Base-by-base conservation (phyloP, 2,329 filamentous ascomycete genomes). In the Claviceps fusiformis region DNA sequence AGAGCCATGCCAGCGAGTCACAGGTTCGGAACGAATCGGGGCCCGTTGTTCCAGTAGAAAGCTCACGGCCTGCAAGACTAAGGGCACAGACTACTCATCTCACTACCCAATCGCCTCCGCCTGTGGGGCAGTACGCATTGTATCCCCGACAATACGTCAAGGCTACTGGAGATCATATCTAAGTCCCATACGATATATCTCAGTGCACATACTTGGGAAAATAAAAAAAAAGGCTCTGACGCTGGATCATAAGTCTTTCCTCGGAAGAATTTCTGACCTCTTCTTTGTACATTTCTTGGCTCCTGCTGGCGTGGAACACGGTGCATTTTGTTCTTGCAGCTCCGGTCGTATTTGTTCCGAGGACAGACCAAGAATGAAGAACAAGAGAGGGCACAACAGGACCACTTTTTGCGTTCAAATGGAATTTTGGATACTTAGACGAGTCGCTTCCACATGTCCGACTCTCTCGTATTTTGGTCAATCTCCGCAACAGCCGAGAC, bases 41-140 rank as follows among this genome's bases (percentile, higher is more conserved):
- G 10, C 56, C 58, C 44, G 60, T 61, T 56, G 67, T 68, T 57
- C 62, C 65, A 19, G 64, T 65, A 31, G 70, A 71, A 54, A 50
- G 58, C 5, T 52, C 58, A 27, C 67, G 63, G 58, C 60, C 64
- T 46, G 63, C 68, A 45, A 68, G 74, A 37, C 65, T 68, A 19
- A 70, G 75, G 11, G 72, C 75, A 3, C 67, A 73, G 56, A 78
- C 75, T 9, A 70, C 74, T 15, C 77, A 74, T 58, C 61, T 75
- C 37, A 72, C 70, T 64, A 68, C 69, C 1, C 71, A 70, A 46
- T 59, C 62, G 33, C 67, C 72, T 9, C 70, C 72, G 6, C 74
- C 73, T 10, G 68, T 74, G n/a, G 73, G 71, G 24, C 74, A 74
- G 58, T 78, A 75, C 59, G 71, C 71, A 44, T 64, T 75, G 15